A percentile compares a stretch with the other conserved stretches of the same genome.
Evolutionary conservation across 306 rosid species (phyloP).

Genomic region (Vicia sativa): DNA sequence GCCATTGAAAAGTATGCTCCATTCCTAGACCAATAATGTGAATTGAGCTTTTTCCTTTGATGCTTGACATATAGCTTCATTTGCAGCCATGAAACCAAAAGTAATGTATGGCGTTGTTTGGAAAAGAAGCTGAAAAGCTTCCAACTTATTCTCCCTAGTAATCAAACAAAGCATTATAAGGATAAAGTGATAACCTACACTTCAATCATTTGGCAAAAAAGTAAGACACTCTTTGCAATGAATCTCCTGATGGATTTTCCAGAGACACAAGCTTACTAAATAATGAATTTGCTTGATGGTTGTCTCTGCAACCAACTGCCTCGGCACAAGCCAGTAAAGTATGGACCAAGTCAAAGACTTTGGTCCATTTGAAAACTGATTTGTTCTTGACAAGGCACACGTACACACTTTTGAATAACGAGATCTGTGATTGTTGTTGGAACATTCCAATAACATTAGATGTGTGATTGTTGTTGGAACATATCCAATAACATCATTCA

Average conservation of each 20-base stretch:
- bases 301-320: constrained; percentile 75
- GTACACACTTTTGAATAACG: too few species aligned
- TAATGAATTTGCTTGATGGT: constrained; percentile 56
- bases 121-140: constrained; percentile 72
- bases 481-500: constrained; percentile 25
- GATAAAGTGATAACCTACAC: constrained; percentile 65
- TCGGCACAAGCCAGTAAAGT: constrained; percentile 77
- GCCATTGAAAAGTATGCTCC: constrained; percentile 80
- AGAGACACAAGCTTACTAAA: constrained; percentile 57
- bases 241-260: constrained; percentile 64
- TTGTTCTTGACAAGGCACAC: too few species aligned
- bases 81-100: constrained; percentile 79
- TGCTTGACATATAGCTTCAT: constrained; percentile 70
- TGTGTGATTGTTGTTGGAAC: too few species aligned
- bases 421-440: background rate
- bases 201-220: constrained; percentile 67
- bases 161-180: constrained; percentile 49
- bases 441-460: too few species aligned
- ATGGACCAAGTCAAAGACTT: constrained; percentile 80
- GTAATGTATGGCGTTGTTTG: constrained; percentile 81
- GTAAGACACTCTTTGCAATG: constrained; percentile 68
- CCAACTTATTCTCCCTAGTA: constrained; percentile 58
- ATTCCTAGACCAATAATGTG: constrained; percentile 73
- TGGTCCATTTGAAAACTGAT: constrained; percentile 53
- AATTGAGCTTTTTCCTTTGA: constrained; percentile 59